Evolutionary conservation across 2,329 filamentous ascomycete species (phyloP).

Genomic region (Magnaporthiopsis rhizophila): DNA sequence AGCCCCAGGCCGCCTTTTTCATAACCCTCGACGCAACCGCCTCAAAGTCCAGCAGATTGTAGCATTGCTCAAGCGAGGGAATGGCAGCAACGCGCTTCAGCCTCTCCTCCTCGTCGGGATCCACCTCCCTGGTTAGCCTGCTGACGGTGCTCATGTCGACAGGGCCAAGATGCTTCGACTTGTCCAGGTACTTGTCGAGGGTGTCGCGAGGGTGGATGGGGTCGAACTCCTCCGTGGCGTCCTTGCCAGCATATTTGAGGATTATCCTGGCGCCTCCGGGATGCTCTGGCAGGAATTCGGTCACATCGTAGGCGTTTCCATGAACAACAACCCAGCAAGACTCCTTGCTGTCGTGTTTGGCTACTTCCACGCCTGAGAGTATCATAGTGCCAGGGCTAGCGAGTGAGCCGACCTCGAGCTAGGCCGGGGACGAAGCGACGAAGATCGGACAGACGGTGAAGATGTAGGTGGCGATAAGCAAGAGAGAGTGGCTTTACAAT

Average conservation of each 20-base stretch:
- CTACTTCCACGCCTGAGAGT: slow-evolving; percentile 24
- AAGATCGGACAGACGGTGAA: background rate
- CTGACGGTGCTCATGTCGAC: slow-evolving; percentile 81
- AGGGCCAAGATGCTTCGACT: slow-evolving; percentile 78
- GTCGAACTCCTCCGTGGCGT: slow-evolving; percentile 86
- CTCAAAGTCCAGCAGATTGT: slow-evolving; percentile 94
- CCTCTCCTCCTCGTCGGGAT: slow-evolving; percentile 53
- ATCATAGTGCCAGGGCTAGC: slow-evolving; percentile 10
- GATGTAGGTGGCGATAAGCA: background rate
- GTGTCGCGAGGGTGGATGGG: slow-evolving; percentile 86
- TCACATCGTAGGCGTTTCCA: slow-evolving; percentile 25
- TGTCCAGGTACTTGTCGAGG: slow-evolving; percentile 73
- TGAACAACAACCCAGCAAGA: slow-evolving; percentile 30
- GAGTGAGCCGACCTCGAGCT: background rate
- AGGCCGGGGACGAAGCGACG: background rate
- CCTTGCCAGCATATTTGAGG: slow-evolving; percentile 91
- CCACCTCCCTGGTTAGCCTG: slow-evolving; percentile 57
- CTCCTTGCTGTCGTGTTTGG: slow-evolving; percentile 23
- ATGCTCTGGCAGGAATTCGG: slow-evolving; percentile 54
- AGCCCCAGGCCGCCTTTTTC: slow-evolving; percentile 96
- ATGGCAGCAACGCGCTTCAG: slow-evolving; percentile 67
- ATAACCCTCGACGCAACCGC: slow-evolving; percentile 81
- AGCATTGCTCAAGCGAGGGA: slow-evolving; percentile 79
- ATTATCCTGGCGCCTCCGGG: slow-evolving; percentile 90
- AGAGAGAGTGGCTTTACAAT: background rate